Percentiles rank a stretch among this genome's conserved stretches.
Conservation (phyloP, 352 stramenopile species). For the Pythium dissimile region DNA sequence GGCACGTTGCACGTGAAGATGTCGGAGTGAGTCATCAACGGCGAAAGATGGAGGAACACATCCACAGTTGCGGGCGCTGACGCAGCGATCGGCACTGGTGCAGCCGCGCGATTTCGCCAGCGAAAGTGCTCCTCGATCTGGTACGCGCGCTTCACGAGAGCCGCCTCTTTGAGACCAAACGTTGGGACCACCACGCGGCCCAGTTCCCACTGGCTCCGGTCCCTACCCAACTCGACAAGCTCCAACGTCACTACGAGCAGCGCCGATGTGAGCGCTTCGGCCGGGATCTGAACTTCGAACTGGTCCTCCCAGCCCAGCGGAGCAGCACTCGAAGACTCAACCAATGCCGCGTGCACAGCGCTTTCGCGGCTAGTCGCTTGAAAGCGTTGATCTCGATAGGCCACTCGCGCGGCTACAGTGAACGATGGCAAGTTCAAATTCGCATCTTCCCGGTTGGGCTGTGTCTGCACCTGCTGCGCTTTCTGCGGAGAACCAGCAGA, state of each 20-base stretch:
- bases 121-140: conserved; percentile 56
- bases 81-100: background rate
- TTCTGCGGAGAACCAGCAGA: conserved; percentile 5
- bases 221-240: conserved; percentile 31
- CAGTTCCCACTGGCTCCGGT: conserved; percentile 37
- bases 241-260: conserved; percentile 47
- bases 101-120: conserved; percentile 9
- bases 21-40: conserved; percentile 40
- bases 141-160: conserved; percentile 25
- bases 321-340: conserved; percentile 12
- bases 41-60: conserved; percentile 59
- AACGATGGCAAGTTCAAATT: conserved; percentile 15
- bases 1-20: conserved; percentile 31
- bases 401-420: conserved; percentile 43
- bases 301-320: conserved; percentile 59
- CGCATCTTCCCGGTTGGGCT: conserved; percentile 33
- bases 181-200: conserved; percentile 37
- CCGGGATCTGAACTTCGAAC: conserved; percentile 50
- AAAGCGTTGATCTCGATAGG: conserved; percentile 41
- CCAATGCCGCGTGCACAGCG: conserved; percentile 32
- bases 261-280: conserved; percentile 15
- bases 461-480: conserved; percentile 7
- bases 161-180: conserved; percentile 35
- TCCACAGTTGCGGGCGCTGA: too few relatives aligned
- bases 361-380: conserved; percentile 45